Percentiles rank a stretch among this genome's conserved stretches.
These are phyloP conservation scores for Hibiscus syriacus DNA, from an alignment of 345 rosid species.

Conservation along the genomic window DNA sequence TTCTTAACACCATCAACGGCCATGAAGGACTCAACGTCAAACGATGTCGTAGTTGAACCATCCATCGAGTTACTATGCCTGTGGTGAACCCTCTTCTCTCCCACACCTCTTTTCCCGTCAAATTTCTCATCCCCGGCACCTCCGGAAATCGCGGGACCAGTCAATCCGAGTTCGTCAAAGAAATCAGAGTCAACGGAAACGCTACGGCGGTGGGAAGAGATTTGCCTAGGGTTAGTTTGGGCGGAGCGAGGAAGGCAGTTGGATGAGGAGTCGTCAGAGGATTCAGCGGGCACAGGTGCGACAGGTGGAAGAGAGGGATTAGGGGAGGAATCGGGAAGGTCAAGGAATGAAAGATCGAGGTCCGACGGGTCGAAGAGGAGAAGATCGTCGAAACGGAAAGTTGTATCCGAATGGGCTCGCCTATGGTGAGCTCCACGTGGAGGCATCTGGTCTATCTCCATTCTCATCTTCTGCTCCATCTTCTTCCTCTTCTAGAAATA, in stretches of 20 bases:
- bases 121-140: slow-evolving; percentile 26
- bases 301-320: slow-evolving; percentile 3
- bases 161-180: slow-evolving; percentile 38
- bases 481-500: not conserved
- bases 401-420: slow-evolving; percentile 82
- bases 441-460: slow-evolving; percentile 43
- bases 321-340: slow-evolving; percentile 20
- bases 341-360: slow-evolving; percentile 69
- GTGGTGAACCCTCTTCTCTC: slow-evolving; percentile 42
- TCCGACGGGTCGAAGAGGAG: slow-evolving; percentile 81
- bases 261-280: slow-evolving; percentile 59
- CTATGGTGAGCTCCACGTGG: slow-evolving; percentile 56
- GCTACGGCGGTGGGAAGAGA: slow-evolving; percentile 65
- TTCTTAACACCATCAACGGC: slow-evolving; percentile 57
- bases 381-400: slow-evolving; percentile 84
- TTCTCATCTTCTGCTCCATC: slow-evolving; percentile 5
- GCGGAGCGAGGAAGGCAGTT: slow-evolving; percentile 21
- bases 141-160: slow-evolving; percentile 19
- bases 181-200: slow-evolving; percentile 85
- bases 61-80: slow-evolving; percentile 85
- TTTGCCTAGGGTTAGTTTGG: slow-evolving; percentile 22
- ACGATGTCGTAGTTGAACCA: slow-evolving; percentile 47
- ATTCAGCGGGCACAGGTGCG: slow-evolving; percentile 41
- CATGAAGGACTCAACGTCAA: slow-evolving; percentile 49
- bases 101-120: slow-evolving; percentile 30